Conservation (phyloP, 2,329 filamentous ascomycete species). For the Clonostachys chloroleuca region DNA sequence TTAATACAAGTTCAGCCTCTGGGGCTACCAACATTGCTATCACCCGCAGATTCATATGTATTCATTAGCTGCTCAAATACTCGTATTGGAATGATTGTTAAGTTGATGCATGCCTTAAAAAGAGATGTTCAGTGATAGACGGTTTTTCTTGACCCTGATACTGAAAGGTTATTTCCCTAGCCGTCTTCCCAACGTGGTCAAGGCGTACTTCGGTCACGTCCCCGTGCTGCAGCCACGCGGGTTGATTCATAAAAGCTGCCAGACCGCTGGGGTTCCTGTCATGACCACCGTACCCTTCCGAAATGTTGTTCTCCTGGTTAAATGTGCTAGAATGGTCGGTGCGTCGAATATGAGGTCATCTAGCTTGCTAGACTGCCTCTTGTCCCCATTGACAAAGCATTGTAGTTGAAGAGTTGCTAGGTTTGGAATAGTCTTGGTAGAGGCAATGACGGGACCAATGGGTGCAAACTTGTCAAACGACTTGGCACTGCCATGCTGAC, state of each 20-base stretch:
- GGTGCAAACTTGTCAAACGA: slow-evolving; percentile 45
- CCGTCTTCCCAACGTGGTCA: slow-evolving; percentile 13
- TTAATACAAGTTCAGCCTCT: too few relatives aligned
- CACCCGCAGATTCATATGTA: too few relatives aligned
- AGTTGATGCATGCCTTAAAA: too few relatives aligned
- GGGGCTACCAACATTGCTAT: too few relatives aligned
- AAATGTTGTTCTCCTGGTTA: slow-evolving; percentile 44
- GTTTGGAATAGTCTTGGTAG: slow-evolving; percentile 17
- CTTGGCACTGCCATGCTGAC: slow-evolving; percentile 47
- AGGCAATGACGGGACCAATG: slow-evolving; percentile 34
- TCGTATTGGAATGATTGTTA: too few relatives aligned
- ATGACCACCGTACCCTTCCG: slow-evolving; percentile 40
- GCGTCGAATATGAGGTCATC: slow-evolving; percentile 42
- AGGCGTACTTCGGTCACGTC: slow-evolving; percentile 23
- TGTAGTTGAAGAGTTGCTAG: slow-evolving; percentile 19
- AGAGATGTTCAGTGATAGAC: too few relatives aligned
- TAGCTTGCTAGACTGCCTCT: slow-evolving; percentile 33
- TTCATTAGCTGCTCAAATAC: too few relatives aligned
- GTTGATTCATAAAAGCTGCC: slow-evolving; percentile 20
- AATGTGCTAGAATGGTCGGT: slow-evolving; percentile 32
- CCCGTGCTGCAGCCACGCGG: slow-evolving; percentile 22
- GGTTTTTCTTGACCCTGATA: too few relatives aligned
- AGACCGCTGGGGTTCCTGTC: slow-evolving; percentile 40
- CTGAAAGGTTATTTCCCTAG: too few relatives aligned
- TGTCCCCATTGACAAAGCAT: slow-evolving; percentile 37